A percentile compares a stretch with the other conserved stretches of the same genome.
Evolutionary conservation across 352 stramenopile species (phyloP).

Genomic region (Pythium chondricola): DNA sequence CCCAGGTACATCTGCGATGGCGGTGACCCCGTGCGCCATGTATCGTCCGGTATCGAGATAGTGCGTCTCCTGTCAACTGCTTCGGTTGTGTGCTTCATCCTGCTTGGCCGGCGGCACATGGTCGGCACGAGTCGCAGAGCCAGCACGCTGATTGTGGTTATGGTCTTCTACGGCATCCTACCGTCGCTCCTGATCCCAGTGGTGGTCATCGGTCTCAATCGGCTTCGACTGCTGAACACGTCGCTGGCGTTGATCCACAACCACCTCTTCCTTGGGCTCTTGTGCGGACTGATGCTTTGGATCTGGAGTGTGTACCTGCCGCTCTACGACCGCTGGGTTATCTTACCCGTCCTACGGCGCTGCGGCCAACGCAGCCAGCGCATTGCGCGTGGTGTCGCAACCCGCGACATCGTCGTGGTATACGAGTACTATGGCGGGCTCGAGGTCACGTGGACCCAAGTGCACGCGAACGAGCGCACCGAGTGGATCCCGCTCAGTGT

Average conservation of each 20-base stretch:
- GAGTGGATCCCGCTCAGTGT: constrained; percentile 3
- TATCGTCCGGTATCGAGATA: not conserved
- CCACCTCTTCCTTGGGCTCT: not conserved
- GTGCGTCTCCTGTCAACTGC: not conserved
- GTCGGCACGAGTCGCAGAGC: not conserved
- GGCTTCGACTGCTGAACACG: not conserved
- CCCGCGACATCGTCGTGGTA: not conserved
- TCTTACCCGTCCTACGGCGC: not conserved
- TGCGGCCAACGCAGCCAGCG: not conserved
- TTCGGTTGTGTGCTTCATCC: not conserved
- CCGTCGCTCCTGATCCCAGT: not conserved
- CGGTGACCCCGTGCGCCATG: not conserved
- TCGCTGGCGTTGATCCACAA: constrained; percentile 1
- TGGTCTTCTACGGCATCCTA: not conserved
- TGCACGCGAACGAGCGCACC: not conserved
- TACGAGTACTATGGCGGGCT: not conserved
- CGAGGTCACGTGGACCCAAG: not conserved
- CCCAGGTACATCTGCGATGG: constrained; percentile 1
- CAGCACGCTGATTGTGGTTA: not conserved
- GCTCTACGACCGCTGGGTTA: not conserved
- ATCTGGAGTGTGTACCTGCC: not conserved
- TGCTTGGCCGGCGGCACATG: not conserved
- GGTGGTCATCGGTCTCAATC: constrained; percentile 3
- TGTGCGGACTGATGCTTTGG: not conserved
- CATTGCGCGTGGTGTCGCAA: no score